Evolutionary conservation across 2,329 filamentous ascomycete species (phyloP).

Genomic region (Claviceps sp.): DNA sequence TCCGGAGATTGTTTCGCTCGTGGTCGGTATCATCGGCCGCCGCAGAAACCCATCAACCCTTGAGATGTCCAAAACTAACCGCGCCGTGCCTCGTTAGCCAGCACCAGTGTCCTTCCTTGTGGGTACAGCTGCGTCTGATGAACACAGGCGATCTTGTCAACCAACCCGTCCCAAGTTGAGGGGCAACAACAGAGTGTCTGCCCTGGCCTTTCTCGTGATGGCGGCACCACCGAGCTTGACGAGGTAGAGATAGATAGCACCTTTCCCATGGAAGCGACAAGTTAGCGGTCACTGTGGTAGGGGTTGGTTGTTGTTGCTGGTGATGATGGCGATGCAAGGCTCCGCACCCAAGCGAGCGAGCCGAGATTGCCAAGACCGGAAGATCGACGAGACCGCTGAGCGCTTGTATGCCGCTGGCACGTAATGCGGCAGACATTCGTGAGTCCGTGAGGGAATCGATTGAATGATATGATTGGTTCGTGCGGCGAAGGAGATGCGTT

Average conservation of each 20-base stretch:
- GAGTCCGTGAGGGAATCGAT: no score
- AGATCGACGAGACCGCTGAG: no score
- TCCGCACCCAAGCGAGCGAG: no score
- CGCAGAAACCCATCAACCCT: background rate
- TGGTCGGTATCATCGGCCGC: background rate
- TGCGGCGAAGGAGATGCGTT: no score
- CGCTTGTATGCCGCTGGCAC: no score
- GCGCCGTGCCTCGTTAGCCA: background rate
- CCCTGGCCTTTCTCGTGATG: conserved; percentile 1
- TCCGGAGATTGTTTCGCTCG: background rate
- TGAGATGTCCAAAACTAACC: conserved; percentile 2
- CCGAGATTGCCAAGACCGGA: no score
- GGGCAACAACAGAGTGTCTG: background rate
- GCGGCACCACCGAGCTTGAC: conserved; percentile 2
- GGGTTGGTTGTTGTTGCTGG: no score
- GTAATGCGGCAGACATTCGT: no score
- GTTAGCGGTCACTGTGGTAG: background rate
- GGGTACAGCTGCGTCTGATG: background rate
- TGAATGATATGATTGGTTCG: no score
- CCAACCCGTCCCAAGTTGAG: background rate
- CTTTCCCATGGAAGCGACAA: background rate
- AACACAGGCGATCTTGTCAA: background rate
- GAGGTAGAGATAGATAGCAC: background rate
- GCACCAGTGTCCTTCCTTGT: background rate
- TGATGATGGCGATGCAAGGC: no score